Percentiles rank a stretch among this genome's conserved stretches.
phyloP scores from a whole-genome alignment of 208 protist genomes.

The Crithidia sp. region DNA sequence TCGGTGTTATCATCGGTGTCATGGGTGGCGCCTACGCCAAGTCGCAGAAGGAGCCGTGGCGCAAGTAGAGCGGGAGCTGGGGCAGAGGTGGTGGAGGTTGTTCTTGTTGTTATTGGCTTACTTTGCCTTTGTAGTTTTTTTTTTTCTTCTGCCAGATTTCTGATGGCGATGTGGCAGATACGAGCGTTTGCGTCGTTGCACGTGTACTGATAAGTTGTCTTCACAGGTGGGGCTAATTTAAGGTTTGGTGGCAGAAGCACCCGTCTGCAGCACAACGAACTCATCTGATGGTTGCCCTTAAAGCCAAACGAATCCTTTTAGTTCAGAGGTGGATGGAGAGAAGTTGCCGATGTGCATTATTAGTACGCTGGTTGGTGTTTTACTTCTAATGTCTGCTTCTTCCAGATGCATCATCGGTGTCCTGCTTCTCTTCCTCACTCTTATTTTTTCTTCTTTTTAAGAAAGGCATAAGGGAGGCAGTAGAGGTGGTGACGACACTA shows the following conservation, averaged over 20 bases:
- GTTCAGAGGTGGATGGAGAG: no score
- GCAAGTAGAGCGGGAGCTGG: conserved; percentile 69
- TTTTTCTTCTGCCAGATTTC: background rate
- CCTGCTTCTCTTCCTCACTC: no score
- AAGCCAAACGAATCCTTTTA: no score
- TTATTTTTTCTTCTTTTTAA: no score
- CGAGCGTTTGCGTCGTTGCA: background rate
- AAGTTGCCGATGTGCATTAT: no score
- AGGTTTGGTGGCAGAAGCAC: background rate
- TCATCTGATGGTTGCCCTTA: no score
- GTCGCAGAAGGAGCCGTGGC: conserved; percentile 88
- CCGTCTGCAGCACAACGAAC: background rate
- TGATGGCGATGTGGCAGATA: background rate
- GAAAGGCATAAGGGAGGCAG: no score
- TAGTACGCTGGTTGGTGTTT: no score
- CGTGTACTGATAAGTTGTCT: background rate
- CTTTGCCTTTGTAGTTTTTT: background rate
- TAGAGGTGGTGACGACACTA: no score
- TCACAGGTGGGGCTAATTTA: background rate
- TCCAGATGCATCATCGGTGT: no score
- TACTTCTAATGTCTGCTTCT: no score
- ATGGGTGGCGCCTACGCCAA: conserved; percentile 91
- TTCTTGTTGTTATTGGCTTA: background rate
- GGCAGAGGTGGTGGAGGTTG: background rate
- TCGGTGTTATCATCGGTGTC: conserved; percentile 79